A percentile compares a stretch with the other conserved stretches of the same genome.
Evolutionary conservation across 2,329 filamentous ascomycete genomes (phyloP).

Genomic region (Nothophoma quercina): DNA sequence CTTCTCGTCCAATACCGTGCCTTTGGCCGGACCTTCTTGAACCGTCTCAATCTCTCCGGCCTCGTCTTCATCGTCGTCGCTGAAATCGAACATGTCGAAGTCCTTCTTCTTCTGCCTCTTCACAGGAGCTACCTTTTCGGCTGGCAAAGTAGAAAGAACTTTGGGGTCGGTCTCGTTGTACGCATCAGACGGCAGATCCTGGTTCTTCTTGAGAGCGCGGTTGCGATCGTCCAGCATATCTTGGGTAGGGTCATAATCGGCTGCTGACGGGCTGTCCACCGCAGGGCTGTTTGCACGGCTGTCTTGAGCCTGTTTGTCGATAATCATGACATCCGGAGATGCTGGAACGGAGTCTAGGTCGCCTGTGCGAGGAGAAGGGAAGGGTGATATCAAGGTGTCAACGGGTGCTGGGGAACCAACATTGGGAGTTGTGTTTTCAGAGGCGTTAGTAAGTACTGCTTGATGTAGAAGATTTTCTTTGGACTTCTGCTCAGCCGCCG

Average conservation of each 20-base stretch:
- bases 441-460: constrained; percentile 70
- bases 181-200: constrained; percentile 55
- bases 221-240: constrained; percentile 87
- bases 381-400: constrained; percentile 47
- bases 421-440: constrained; percentile 63
- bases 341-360: constrained; percentile 47
- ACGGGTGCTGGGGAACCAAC: constrained; percentile 50
- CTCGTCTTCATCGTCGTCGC: constrained; percentile 78
- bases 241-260: constrained; percentile 87
- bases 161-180: constrained; percentile 67
- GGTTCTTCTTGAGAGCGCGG: constrained; percentile 68
- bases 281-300: constrained; percentile 43
- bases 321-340: constrained; percentile 50
- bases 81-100: constrained; percentile 71
- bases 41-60: constrained; percentile 55
- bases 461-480: constrained; percentile 72
- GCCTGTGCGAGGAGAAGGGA: constrained; percentile 49
- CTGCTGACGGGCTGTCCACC: constrained; percentile 81
- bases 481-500: constrained; percentile 56
- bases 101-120: constrained; percentile 59
- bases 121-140: constrained; percentile 41
- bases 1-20: constrained; percentile 65
- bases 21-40: constrained; percentile 30
- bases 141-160: constrained; percentile 60
- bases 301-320: constrained; percentile 52